Evolutionary conservation across 148 eudicot genomes (phyloP), one percentile per base, ranked within the genome.

Genomic region (Vaccinium myrtillus): DNA sequence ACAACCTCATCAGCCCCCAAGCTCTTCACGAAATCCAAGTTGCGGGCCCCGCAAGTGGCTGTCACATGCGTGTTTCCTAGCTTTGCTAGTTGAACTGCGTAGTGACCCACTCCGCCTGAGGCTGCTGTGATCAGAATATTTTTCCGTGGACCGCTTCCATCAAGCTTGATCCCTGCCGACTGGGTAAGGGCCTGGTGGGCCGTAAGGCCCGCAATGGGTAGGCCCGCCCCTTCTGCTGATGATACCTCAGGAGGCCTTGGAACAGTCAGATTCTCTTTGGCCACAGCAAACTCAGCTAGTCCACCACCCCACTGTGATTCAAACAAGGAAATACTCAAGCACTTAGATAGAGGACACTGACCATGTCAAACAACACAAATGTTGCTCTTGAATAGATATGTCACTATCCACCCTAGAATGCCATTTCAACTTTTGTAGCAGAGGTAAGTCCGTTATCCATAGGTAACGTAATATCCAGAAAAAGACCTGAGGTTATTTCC

Each of bases 61-160:
- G 98, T 95, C 16, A 95, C 94, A 4, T 94, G 93, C 0, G 93
- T 80, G 85, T 95, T 95, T 43, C 95, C 98, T 0, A 95, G 92
- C 89, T 95, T 94, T 23, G 97, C 97, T 50, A 95, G 87, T 82
- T 95, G 98, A 58, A 95, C 94, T 2, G 94, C 92, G 18, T 92
- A 94, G 87, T 93, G 95, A 27, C 97, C 95, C 8, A 93, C 97
- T 2, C 98, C 98, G 6, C 98, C 95, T 2, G 98, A 94, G 18
- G 90, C 98, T 2, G 92, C 94, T 0, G 94, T 92, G 84, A 94
- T 77, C n/a, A 94, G 90, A 39, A 94, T 85, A 88, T 93, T 94
- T 82, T 86, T 91, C 63, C 4, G 75, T 23, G 91, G 95, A 5
- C 92, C 92, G 2, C 77, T 88, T 30, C 91, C 91, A 7, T 95